phyloP scores from a whole-genome alignment of 1,284 basidiomycete genomes.

The Pseudozyma pruni region DNA sequence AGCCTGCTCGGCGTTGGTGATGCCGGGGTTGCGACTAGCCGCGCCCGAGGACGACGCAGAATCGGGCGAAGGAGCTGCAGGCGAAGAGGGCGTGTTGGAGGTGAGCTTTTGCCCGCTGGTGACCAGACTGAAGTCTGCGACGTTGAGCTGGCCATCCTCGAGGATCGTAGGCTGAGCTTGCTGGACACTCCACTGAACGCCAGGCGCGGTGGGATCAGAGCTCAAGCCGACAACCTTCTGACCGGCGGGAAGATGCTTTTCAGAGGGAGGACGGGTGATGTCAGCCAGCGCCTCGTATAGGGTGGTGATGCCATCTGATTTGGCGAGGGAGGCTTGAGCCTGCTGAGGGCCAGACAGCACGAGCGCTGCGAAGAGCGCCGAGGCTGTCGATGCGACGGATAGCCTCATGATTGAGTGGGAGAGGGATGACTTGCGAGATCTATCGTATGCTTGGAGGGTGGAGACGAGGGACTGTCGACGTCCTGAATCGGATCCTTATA shows the following conservation, averaged over 20 bases:
- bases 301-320: conserved; percentile 26
- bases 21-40: conserved; percentile 28
- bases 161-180: conserved; percentile 18
- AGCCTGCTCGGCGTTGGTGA: conserved; percentile 34
- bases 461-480: neutral
- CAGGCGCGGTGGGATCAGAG: conserved; percentile 27
- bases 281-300: conserved; percentile 48
- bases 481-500: neutral
- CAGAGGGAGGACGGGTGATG: conserved; percentile 28
- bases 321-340: conserved; percentile 36
- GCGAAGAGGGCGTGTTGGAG: neutral
- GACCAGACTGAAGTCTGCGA: conserved; percentile 31
- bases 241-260: conserved; percentile 28
- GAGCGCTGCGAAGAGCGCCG: conserved; percentile 20
- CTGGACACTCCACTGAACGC: conserved; percentile 42
- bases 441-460: neutral
- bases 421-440: neutral
- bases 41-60: conserved; percentile 15
- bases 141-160: conserved; percentile 31
- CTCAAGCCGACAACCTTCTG: conserved; percentile 15
- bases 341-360: conserved; percentile 23
- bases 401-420: conserved; percentile 12
- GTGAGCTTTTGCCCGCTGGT: conserved; percentile 22
- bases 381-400: conserved; percentile 23
- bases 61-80: conserved; percentile 11